A percentile compares a stretch with the other conserved stretches of the same genome.
Evolutionary conservation across 129 eudicot genomes (phyloP).

Genomic region (Lactuca saligna): DNA sequence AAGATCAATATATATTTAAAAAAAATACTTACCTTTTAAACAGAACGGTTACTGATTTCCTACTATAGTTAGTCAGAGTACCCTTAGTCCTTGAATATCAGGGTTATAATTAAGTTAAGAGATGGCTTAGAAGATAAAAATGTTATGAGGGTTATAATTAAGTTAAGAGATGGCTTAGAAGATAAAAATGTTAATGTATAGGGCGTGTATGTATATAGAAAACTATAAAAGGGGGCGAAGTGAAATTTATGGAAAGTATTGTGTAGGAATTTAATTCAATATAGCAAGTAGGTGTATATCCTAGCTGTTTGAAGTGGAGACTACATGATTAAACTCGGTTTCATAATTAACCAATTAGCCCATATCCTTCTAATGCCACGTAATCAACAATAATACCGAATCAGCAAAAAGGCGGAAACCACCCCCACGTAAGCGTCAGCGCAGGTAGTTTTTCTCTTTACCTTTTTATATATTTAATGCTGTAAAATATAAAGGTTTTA

Average conservation of each 20-base stretch:
- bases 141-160: no score
- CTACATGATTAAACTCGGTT: constrained; percentile 26
- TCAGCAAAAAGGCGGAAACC: not conserved
- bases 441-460: not conserved
- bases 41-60: no score
- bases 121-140: no score
- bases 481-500: no score
- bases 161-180: not conserved
- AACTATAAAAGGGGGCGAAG: not conserved
- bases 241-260: constrained; percentile 3
- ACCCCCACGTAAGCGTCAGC: not conserved
- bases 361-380: not conserved
- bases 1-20: no score
- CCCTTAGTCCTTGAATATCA: no score
- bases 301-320: constrained; percentile 29
- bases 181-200: not conserved
- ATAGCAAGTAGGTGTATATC: constrained; percentile 28
- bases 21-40: no score
- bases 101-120: no score
- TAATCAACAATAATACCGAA: not conserved
- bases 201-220: not conserved
- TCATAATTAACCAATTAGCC: constrained; percentile 16
- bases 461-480: no score
- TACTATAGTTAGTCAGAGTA: no score
- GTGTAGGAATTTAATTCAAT: constrained; percentile 4